A percentile compares a stretch with the other conserved stretches of the same genome.
Conservation (phyloP, 2,329 filamentous ascomycete species). For the Orbilia blumenaviensis region DNA sequence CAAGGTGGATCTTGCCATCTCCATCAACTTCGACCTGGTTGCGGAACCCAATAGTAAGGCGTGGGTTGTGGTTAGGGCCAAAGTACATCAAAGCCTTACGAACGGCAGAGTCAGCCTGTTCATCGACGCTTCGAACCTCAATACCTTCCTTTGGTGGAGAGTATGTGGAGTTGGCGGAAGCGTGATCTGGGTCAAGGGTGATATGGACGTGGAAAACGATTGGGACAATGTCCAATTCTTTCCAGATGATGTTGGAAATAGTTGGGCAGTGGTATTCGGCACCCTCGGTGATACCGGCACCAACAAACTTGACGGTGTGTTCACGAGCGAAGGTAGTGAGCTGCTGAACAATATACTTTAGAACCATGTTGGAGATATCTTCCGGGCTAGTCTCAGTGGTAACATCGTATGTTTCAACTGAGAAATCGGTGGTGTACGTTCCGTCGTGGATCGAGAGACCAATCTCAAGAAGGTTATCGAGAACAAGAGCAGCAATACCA, state of each 20-base stretch:
- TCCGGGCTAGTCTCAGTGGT: conserved; percentile 60
- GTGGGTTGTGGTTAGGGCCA: conserved; percentile 75
- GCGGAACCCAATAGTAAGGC: conserved; percentile 72
- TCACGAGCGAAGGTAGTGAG: conserved; percentile 61
- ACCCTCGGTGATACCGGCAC: conserved; percentile 73
- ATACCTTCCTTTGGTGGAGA: conserved; percentile 62
- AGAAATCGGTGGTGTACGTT: conserved; percentile 78
- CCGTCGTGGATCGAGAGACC: conserved; percentile 77
- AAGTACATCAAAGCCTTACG: conserved; percentile 82
- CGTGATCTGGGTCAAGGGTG: conserved; percentile 34
- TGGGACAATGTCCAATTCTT: conserved; percentile 78
- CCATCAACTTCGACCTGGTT: conserved; percentile 77
- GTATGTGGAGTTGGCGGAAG: conserved; percentile 47
- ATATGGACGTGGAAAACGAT: conserved; percentile 67
- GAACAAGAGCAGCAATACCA: conserved; percentile 69
- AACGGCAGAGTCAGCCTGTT: conserved; percentile 82
- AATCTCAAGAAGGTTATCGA: conserved; percentile 68
- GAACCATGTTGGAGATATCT: conserved; percentile 66
- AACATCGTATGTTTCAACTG: conserved; percentile 68
- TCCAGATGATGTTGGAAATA: conserved; percentile 77
- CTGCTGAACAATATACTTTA: conserved; percentile 66
- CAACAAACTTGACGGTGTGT: conserved; percentile 78
- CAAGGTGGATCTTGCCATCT: conserved; percentile 71
- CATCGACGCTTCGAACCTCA: conserved; percentile 67
- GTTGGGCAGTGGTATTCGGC: conserved; percentile 70